phyloP scores from a whole-genome alignment of 768 basidiomycete genomes.

The Boletus rubropictus region DNA sequence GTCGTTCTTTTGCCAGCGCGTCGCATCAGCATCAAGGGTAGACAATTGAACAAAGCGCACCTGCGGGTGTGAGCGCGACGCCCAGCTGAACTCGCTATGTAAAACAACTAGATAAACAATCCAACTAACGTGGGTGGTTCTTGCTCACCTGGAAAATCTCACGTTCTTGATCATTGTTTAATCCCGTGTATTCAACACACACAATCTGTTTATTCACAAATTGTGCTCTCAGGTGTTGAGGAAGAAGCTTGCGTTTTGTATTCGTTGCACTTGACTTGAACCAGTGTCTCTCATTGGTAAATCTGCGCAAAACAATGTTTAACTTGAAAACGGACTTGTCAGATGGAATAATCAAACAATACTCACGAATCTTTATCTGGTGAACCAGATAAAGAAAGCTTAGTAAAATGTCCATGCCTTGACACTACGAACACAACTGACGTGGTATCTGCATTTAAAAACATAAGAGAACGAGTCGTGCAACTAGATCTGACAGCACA shows the following conservation, averaged over 20 bases:
- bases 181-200: slow-evolving; percentile 48
- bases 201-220: slow-evolving; percentile 45
- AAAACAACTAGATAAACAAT: not conserved
- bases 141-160: slow-evolving; percentile 55
- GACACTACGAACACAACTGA: slow-evolving; percentile 23
- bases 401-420: slow-evolving; percentile 3
- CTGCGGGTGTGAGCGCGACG: slow-evolving; percentile 45
- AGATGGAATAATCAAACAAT: not conserved
- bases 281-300: slow-evolving; percentile 36
- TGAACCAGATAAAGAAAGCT: not conserved
- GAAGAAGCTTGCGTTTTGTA: slow-evolving; percentile 30
- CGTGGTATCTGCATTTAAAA: slow-evolving; percentile 37
- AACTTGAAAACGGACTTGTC: not conserved
- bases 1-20: slow-evolving; percentile 34
- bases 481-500: slow-evolving; percentile 30
- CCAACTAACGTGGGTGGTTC: not conserved
- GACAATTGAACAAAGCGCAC: slow-evolving; percentile 22
- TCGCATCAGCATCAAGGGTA: not conserved
- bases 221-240: slow-evolving; percentile 29
- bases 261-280: slow-evolving; percentile 24
- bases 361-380: slow-evolving; percentile 40
- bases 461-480: not conserved
- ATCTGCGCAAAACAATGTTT: slow-evolving; percentile 9
- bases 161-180: slow-evolving; percentile 51
- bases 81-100: slow-evolving; percentile 47